Evolutionary conservation across 1,139 yeast species (phyloP).

Genomic region (Hansenula lynferdii): DNA sequence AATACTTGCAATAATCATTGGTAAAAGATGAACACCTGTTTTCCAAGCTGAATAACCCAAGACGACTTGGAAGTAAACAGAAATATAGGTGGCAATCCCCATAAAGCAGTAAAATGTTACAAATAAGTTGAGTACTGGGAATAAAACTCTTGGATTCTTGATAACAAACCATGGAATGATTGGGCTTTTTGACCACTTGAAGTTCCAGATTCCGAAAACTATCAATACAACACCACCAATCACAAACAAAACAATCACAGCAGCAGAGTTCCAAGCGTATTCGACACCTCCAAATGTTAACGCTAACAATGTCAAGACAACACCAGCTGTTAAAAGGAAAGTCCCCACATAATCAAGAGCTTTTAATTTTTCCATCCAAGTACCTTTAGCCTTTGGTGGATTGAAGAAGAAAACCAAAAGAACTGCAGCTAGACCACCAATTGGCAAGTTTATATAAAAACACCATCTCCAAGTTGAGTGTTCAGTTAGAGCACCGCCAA

Average conservation of each 20-base stretch:
- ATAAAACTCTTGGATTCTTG: slow-evolving; percentile 12
- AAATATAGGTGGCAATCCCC: slow-evolving; percentile 38
- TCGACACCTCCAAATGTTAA: slow-evolving; percentile 47
- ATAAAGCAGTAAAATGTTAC: slow-evolving; percentile 43
- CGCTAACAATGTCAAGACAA: slow-evolving; percentile 42
- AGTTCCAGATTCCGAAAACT: slow-evolving; percentile 44
- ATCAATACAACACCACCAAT: slow-evolving; percentile 44
- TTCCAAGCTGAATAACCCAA: slow-evolving; percentile 34
- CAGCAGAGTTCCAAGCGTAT: slow-evolving; percentile 48
- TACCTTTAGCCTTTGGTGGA: slow-evolving; percentile 49
- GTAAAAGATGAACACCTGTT: slow-evolving; percentile 54
- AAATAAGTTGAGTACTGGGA: slow-evolving; percentile 35
- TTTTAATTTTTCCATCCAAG: slow-evolving; percentile 35
- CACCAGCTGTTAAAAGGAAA: slow-evolving; percentile 34
- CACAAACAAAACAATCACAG: slow-evolving; percentile 48
- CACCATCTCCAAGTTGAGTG: slow-evolving; percentile 76
- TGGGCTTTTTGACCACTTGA: slow-evolving; percentile 39
- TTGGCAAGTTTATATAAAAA: slow-evolving; percentile 65
- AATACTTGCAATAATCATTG: slow-evolving; percentile 47
- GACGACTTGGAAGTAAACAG: slow-evolving; percentile 51
- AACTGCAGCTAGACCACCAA: slow-evolving; percentile 53
- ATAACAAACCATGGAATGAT: slow-evolving; percentile 41
- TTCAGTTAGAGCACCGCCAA: slow-evolving; percentile 64
- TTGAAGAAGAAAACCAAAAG: slow-evolving; percentile 45
- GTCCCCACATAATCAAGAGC: slow-evolving; percentile 48